Evolutionary conservation across 2,329 filamentous ascomycete species (phyloP).

Genomic region (Ophiosphaerella korrae): DNA sequence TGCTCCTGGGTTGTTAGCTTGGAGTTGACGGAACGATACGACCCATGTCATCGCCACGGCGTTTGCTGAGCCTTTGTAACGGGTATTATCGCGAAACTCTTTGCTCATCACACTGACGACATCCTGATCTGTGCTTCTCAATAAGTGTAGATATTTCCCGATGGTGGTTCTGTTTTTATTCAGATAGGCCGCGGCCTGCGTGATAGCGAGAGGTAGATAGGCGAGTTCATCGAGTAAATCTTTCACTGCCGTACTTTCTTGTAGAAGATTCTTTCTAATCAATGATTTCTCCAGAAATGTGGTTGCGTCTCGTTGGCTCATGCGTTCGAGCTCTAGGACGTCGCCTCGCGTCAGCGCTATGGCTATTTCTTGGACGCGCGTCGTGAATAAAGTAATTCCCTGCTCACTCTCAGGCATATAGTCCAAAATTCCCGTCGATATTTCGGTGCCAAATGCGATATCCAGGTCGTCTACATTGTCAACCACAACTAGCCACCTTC

Average conservation of each 20-base stretch:
- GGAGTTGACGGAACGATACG: conserved; percentile 48
- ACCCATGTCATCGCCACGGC: conserved; percentile 51
- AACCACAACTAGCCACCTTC: too few species aligned
- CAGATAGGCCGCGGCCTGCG: conserved; percentile 20
- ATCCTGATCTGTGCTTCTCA: conserved; percentile 41
- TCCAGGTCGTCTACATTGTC: too few species aligned
- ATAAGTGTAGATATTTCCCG: conserved; percentile 43
- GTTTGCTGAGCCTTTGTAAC: conserved; percentile 45
- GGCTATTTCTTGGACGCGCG: too few species aligned
- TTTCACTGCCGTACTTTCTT: not conserved
- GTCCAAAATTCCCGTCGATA: too few species aligned
- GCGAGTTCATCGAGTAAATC: conserved; percentile 35
- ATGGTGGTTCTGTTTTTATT: conserved; percentile 33
- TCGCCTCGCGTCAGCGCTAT: too few species aligned
- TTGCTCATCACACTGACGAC: conserved; percentile 41
- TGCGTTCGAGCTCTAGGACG: too few species aligned
- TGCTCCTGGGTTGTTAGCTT: conserved; percentile 33
- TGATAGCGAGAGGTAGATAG: conserved; percentile 39
- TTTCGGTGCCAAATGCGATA: too few species aligned
- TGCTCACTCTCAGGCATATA: too few species aligned
- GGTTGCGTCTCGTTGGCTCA: too few species aligned
- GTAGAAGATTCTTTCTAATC: not conserved
- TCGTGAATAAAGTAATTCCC: too few species aligned
- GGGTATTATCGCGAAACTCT: conserved; percentile 46
- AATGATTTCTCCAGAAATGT: too few species aligned